Base-by-base conservation (phyloP, 1,284 basidiomycete genomes). In the Sporisorium iseilematis-ciliati region DNA sequence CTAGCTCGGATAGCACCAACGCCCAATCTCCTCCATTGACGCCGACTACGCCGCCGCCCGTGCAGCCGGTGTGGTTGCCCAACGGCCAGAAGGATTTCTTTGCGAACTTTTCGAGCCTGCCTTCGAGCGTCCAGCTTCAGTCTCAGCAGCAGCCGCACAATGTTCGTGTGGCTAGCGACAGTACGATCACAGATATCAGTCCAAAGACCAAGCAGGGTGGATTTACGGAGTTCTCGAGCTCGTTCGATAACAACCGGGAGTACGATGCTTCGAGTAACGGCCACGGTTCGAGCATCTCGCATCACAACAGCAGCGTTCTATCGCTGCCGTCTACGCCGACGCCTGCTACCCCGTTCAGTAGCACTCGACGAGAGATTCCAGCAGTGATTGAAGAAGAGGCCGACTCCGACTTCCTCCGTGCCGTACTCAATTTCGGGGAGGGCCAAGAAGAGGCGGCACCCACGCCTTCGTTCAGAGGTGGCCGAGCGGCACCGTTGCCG, bases 331-430 rank as follows among this genome's bases (percentile, higher is more conserved):
- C 61, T 1, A 20, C 54, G 2, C 61, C 57, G 7, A 50, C 49
- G 23, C 54, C 60, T 1, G 43, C 56, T 7, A 35, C 56, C n/a
- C 43, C 55, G 11, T 21, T 61, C 46, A 41, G 42, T 51, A 69
- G 49, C 26, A 45, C 35, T 7, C 35, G 61, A 7, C 52, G 65
- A 35, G 65, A 65, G 10, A 62, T 68, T 7, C 57, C 61, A 4
- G 60, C 71, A 4, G 63, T 69, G 33, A 65, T 75, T 23, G 66
- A 69, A 23, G 72, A 75, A 42, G 76, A 75, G n/a, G 64, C 40
- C 14, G 73, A 78, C 57, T 72, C 75, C 2, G 78, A 79, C 46
- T 78, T 79, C 41, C 40, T 79, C 16, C 72, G 73, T 6, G 78
- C 78, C 31, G 78, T 79, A 16, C 65, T 79, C 51, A 70, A 73